Conservation (phyloP, 2,329 filamentous ascomycete genomes). For the Pseudovirgaria hyperparasitica region DNA sequence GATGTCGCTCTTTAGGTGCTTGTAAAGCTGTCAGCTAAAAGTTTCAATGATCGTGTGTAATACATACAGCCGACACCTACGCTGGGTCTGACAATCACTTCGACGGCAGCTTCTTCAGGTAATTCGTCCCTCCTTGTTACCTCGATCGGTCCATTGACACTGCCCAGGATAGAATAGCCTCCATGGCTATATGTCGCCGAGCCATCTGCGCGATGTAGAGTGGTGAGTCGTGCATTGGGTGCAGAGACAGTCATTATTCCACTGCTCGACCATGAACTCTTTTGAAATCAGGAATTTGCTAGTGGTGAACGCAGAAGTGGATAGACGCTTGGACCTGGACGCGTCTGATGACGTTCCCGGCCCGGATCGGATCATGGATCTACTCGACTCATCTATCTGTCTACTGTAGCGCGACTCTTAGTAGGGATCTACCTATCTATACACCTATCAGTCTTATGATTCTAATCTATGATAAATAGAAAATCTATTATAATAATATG, state of each 20-base stretch:
- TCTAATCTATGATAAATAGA: too few species aligned
- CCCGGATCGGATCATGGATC: too few species aligned
- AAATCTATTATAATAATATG: too few species aligned
- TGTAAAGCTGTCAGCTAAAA: slow-evolving; percentile 1
- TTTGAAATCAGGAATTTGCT: too few species aligned
- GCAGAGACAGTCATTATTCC: slow-evolving; percentile 9
- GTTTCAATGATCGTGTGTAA: background rate
- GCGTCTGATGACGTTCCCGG: too few species aligned
- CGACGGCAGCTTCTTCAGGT: slow-evolving; percentile 79
- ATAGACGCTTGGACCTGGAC: too few species aligned
- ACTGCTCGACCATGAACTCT: too few species aligned
- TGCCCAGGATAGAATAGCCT: slow-evolving; percentile 70
- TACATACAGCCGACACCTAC: slow-evolving; percentile 65
- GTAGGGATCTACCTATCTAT: too few species aligned
- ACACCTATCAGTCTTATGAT: too few species aligned
- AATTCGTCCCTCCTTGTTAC: slow-evolving; percentile 79
- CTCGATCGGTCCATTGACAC: slow-evolving; percentile 89
- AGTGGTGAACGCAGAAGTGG: too few species aligned
- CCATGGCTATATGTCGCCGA: slow-evolving; percentile 64
- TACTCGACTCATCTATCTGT: too few species aligned
- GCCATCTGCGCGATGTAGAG: slow-evolving; percentile 60
- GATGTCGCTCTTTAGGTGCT: slow-evolving; percentile 49
- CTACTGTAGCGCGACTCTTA: too few species aligned
- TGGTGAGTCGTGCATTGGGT: slow-evolving; percentile 19
- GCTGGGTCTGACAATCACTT: slow-evolving; percentile 79